These are phyloP conservation scores for Phytophthora tentaculata DNA, from an alignment of 352 stramenopile genomes.

Conservation along the genomic window DNA sequence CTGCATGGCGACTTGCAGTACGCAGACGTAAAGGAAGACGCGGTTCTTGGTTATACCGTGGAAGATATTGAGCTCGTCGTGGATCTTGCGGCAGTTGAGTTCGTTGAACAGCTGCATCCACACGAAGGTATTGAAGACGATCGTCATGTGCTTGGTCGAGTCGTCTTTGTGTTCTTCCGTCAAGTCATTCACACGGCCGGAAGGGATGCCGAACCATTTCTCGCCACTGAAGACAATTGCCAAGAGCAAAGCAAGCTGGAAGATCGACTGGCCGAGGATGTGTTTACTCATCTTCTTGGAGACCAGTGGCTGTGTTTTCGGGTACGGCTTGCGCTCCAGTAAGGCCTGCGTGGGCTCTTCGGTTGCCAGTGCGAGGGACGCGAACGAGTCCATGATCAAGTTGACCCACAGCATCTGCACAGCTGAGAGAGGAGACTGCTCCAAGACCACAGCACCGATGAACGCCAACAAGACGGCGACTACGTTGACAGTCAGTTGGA, in stretches of 20 bases:
- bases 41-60: conserved; percentile 88
- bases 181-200: conserved; percentile 44
- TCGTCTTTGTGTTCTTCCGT: conserved; percentile 53
- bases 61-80: conserved; percentile 96
- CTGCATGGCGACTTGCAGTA: conserved; percentile 91
- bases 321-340: conserved; percentile 90
- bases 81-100: conserved; percentile 80
- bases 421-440: conserved; percentile 86
- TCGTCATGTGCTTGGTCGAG: conserved; percentile 92
- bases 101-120: conserved; percentile 93
- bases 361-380: conserved; percentile 93
- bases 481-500: conserved; percentile 96
- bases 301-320: conserved; percentile 89
- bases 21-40: conserved; percentile 92
- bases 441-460: conserved; percentile 69
- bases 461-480: conserved; percentile 92
- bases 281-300: conserved; percentile 94
- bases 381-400: conserved; percentile 97
- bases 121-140: conserved; percentile 97
- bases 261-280: conserved; percentile 91
- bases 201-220: conserved; percentile 48
- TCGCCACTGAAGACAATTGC: conserved; percentile 78
- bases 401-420: conserved; percentile 98
- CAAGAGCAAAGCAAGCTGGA: conserved; percentile 89
- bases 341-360: conserved; percentile 88